Evolutionary conservation across 2,329 filamentous ascomycete species (phyloP).

Genomic region (Fusarium sarcochroum): DNA sequence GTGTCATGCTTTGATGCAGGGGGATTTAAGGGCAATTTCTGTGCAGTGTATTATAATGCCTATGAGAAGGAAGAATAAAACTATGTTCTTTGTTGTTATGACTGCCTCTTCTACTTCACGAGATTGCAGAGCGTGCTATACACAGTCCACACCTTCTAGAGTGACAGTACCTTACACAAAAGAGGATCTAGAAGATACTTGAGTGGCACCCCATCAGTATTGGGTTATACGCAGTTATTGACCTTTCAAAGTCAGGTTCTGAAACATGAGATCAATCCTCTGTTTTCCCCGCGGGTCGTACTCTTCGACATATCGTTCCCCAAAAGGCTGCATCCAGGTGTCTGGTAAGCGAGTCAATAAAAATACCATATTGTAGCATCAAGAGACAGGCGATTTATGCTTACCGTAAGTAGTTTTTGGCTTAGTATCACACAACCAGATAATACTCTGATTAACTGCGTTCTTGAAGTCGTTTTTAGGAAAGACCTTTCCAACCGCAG

Average conservation of each 20-base stretch:
- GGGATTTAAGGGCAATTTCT: too few species aligned
- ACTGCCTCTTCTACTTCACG: too few species aligned
- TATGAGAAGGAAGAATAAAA: too few species aligned
- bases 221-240: background rate
- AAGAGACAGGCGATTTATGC: background rate
- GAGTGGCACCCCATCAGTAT: too few species aligned
- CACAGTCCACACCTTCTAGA: too few species aligned
- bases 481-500: background rate
- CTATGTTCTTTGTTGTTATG: too few species aligned
- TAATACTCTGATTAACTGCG: constrained; percentile 17
- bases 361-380: background rate
- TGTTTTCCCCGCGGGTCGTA: constrained; percentile 11
- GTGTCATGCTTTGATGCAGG: too few species aligned
- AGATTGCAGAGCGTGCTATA: too few species aligned
- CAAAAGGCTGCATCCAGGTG: constrained; percentile 32
- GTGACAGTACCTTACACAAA: too few species aligned
- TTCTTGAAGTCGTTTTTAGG: constrained; percentile 12
- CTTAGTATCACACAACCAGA: constrained; percentile 25
- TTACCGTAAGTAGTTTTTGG: constrained; percentile 18
- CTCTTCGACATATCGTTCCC: constrained; percentile 14
- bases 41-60: too few species aligned
- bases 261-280: constrained; percentile 6
- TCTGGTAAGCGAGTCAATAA: background rate
- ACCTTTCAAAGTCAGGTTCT: background rate
- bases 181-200: too few species aligned